Base-by-base conservation (phyloP, 163 green algal species). In the Chloromonas sp. region DNA sequence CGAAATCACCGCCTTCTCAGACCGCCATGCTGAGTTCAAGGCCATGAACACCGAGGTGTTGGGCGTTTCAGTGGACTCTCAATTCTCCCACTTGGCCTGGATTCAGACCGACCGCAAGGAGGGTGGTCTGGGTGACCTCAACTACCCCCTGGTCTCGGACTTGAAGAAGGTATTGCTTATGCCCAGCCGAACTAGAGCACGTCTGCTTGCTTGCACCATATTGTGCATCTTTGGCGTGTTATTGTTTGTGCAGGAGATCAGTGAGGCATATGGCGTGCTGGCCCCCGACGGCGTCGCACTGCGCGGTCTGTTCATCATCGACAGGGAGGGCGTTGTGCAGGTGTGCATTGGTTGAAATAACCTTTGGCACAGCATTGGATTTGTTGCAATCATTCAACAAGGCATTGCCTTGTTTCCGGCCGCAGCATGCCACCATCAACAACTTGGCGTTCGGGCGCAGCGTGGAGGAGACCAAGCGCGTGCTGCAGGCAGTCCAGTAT, bases 391-490 rank as follows among this genome's bases (percentile, higher is more conserved):
- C 71, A 74, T 74, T 74, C 66, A 5, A 11, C 66, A 5, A 5
- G 5, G 66, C 66, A 5, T 11, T 74, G 66, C 66, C 66, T 11
- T 74, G 5, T 11, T 11, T 74, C 66, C 66, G 5, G 0, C 92
- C 98, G 86, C 97, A 99, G 94, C 96, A 99, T 88, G 79, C 94
- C 8, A 99, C 97, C 87, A 98, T 99, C 92, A 99, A 99, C 95
- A 99, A 99, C 92, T 91, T 98, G 85, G 84, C 94, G 0, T 99
- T 99, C 83, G 97, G 97, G n/a, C 94, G 97, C 84, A 96, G 85
- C 84, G 96, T 99, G 0, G 97, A 99, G 60, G 97, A 99, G 95
- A 98, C 96, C 2, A 94, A 98, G 86, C 93, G 97, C 76, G 93
- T 95, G 59, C 93, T 99, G 89, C 96, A 98, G 90, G 93, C 93